Percentiles rank a stretch among this genome's conserved stretches.
Evolutionary conservation across 108 stramenopile species (phyloP).

Genomic region (Aureococcus anophagefferens): DNA sequence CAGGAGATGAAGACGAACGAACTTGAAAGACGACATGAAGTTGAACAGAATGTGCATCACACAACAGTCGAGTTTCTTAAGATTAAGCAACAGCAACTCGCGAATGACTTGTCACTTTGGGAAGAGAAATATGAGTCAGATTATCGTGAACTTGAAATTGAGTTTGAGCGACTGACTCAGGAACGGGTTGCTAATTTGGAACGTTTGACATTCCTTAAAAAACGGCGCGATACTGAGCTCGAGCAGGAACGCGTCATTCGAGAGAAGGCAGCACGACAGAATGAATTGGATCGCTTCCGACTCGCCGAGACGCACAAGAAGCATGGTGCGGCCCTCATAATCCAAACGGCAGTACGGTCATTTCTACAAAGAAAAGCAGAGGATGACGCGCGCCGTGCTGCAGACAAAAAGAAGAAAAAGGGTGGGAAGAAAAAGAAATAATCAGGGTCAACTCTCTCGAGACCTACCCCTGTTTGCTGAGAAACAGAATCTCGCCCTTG

Average conservation of each 20-base stretch:
- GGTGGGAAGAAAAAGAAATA: conserved; percentile 9
- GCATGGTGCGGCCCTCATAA: background rate
- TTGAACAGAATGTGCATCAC: conserved; percentile 1
- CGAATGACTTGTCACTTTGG: background rate
- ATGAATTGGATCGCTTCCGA: background rate
- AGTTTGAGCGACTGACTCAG: background rate
- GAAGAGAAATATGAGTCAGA: conserved; percentile 4
- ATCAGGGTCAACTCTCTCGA: too few relatives aligned
- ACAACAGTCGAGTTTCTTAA: background rate
- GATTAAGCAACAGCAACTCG: conserved; percentile 3
- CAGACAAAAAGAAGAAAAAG: conserved; percentile 4
- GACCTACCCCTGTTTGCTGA: too few relatives aligned
- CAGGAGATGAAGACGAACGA: background rate
- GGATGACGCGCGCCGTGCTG: background rate
- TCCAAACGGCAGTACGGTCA: background rate
- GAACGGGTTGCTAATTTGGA: conserved; percentile 8
- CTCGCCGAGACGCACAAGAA: background rate
- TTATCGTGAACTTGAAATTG: background rate
- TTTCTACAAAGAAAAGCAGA: conserved; percentile 1
- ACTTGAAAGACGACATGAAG: background rate
- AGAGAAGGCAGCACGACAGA: background rate
- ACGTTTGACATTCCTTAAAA: background rate
- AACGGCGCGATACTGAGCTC: conserved; percentile 5
- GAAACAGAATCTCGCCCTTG: too few relatives aligned
- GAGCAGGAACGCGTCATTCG: background rate